These are phyloP conservation scores for Barbatosphaeria neglecta DNA, from an alignment of 495 filamentous ascomycete genomes.

Conservation along the genomic window DNA sequence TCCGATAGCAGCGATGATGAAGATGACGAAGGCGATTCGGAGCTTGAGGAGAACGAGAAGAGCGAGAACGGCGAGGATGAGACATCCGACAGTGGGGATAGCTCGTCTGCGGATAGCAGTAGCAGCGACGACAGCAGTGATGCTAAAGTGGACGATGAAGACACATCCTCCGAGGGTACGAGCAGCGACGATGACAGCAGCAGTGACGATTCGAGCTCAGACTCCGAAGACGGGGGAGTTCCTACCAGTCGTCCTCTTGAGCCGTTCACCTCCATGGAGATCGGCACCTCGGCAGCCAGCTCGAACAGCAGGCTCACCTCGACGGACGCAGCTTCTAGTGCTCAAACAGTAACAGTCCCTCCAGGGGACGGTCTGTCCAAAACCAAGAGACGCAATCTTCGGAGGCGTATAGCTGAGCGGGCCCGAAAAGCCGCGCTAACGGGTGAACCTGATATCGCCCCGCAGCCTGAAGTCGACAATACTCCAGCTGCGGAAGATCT, in stretches of 20 bases:
- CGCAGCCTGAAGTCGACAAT: neutral
- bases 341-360: conserved; percentile 1
- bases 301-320: neutral
- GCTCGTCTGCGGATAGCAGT: neutral
- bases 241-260: neutral
- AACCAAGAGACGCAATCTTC: conserved; percentile 31
- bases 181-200: conserved; percentile 15
- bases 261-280: neutral
- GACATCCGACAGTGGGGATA: too few species aligned
- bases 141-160: conserved; percentile 14
- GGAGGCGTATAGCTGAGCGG: conserved; percentile 18
- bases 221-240: conserved; percentile 2
- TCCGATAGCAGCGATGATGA: neutral
- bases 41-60: neutral
- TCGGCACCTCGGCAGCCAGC: neutral
- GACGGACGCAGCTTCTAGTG: neutral
- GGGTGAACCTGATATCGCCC: neutral
- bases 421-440: conserved; percentile 9
- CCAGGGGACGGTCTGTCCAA: conserved; percentile 21
- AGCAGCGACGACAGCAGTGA: conserved; percentile 5
- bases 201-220: conserved; percentile 3
- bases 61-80: neutral
- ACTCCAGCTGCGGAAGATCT: neutral
- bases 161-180: conserved; percentile 6
- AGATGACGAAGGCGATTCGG: neutral